Evolutionary conservation across 352 stramenopile genomes (phyloP).

Genomic region (Pythium coloratum): DNA sequence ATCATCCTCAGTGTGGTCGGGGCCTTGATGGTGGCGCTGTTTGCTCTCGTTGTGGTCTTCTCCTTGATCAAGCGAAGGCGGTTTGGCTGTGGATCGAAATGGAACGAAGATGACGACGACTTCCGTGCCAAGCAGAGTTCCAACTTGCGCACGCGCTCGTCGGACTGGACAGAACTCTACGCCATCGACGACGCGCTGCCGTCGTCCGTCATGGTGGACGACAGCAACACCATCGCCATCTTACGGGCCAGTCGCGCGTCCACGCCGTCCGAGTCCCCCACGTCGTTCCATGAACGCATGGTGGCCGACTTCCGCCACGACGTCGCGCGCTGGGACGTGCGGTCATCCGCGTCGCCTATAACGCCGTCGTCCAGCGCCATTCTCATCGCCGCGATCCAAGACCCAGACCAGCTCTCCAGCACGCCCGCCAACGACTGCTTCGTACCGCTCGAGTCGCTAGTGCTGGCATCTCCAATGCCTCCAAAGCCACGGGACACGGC

Average conservation of each 20-base stretch:
- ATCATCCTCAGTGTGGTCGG: constrained; percentile 27
- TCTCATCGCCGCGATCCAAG: constrained; percentile 30
- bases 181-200: constrained; percentile 40
- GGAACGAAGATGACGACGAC: constrained; percentile 10
- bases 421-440: constrained; percentile 38
- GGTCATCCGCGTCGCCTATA: constrained; percentile 48
- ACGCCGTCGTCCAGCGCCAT: constrained; percentile 43
- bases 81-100: constrained; percentile 10
- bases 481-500: background rate
- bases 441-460: constrained; percentile 38
- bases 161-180: constrained; percentile 51
- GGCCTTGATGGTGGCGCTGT: constrained; percentile 24
- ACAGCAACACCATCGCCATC: constrained; percentile 49
- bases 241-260: constrained; percentile 45
- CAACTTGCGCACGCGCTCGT: constrained; percentile 32
- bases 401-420: constrained; percentile 16
- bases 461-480: constrained; percentile 18
- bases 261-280: constrained; percentile 26
- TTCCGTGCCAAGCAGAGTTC: constrained; percentile 14
- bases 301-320: constrained; percentile 51
- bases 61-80: background rate
- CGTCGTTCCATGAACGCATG: constrained; percentile 25
- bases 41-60: constrained; percentile 25
- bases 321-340: constrained; percentile 48
- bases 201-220: constrained; percentile 36